A percentile compares a stretch with the other conserved stretches of the same genome.
Conservation (phyloP, 257 asterid genomes). For the Handroanthus guayacan region DNA sequence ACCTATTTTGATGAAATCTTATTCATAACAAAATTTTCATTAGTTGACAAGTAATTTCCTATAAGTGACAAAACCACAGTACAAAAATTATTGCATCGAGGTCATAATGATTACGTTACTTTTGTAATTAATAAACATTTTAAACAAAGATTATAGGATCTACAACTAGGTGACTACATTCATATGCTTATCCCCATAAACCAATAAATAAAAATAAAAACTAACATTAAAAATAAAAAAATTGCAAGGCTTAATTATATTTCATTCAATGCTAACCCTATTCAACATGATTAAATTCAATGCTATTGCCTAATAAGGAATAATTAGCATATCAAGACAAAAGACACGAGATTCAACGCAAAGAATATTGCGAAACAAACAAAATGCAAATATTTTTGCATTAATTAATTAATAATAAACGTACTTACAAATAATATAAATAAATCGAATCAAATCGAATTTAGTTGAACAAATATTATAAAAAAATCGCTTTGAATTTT, state of each 20-base stretch:
- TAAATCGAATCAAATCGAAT: no score
- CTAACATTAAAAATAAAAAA: not conserved
- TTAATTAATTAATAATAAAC: no score
- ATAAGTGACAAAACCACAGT: not conserved
- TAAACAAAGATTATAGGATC: not conserved
- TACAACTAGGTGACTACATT: not conserved
- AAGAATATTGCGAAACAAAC: no score
- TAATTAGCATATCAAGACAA: conserved; percentile 2
- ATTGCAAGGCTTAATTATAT: not conserved
- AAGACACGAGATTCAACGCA: not conserved
- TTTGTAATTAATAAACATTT: not conserved
- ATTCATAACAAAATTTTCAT: no score
- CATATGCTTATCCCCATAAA: not conserved
- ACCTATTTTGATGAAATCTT: no score
- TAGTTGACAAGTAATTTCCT: no score
- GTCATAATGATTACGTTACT: not conserved
- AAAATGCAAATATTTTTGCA: no score
- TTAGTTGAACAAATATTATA: no score
- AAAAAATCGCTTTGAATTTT: no score
- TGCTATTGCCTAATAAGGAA: conserved; percentile 1
- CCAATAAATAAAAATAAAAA: not conserved
- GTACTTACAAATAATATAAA: not conserved
- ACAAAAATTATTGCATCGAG: not conserved
- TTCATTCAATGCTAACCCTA: not conserved
- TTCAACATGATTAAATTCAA: not conserved